Conservation (phyloP, 768 basidiomycete genomes). For the Hemileccinum impolitum region DNA sequence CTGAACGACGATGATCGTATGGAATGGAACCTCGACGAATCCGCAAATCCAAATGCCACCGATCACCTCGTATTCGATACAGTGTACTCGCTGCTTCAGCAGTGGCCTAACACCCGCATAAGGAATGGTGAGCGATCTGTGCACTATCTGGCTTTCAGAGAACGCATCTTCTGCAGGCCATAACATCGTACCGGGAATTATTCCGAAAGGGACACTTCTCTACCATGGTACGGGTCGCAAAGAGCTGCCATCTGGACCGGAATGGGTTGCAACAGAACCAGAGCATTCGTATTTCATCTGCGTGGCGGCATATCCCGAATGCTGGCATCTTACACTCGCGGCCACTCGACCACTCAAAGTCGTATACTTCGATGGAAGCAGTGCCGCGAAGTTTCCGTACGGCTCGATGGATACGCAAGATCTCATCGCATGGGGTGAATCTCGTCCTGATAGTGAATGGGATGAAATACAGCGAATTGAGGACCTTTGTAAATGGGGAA, state of each 20-base stretch:
- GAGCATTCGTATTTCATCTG: constrained; percentile 35
- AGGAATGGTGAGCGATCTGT: constrained; percentile 25
- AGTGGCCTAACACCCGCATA: constrained; percentile 31
- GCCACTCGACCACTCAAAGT: too few species aligned
- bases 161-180: not conserved
- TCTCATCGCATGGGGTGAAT: constrained; percentile 39
- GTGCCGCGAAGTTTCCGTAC: not conserved
- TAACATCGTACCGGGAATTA: constrained; percentile 2
- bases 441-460: constrained; percentile 13
- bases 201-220: constrained; percentile 6
- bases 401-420: constrained; percentile 49
- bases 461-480: constrained; percentile 38
- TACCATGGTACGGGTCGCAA: constrained; percentile 1
- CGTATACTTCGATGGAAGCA: too few species aligned
- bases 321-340: too few species aligned
- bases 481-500: constrained; percentile 44
- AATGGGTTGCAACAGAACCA: constrained; percentile 30
- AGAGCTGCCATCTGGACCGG: constrained; percentile 19
- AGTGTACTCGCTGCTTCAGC: too few species aligned
- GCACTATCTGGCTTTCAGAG: not conserved
- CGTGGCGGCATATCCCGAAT: not conserved
- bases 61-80: constrained; percentile 27
- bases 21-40: constrained; percentile 19
- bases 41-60: constrained; percentile 24
- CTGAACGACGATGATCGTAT: not conserved